Evolutionary conservation across 371 early-diverging fungal genomes (phyloP).

Genomic region (Conidiobolus incongruus): DNA sequence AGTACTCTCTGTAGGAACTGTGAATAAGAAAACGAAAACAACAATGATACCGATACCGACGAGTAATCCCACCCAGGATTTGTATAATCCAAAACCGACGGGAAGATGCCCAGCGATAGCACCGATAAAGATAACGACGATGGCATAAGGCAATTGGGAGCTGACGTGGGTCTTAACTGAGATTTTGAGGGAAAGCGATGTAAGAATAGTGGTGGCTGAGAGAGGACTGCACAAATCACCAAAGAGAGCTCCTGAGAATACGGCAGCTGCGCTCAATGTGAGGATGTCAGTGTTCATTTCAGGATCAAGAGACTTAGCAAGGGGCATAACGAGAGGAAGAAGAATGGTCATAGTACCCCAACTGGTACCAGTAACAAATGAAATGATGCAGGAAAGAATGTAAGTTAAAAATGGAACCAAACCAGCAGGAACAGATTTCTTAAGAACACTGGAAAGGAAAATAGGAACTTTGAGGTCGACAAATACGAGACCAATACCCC

Average conservation of each 20-base stretch:
- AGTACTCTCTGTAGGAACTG: constrained; percentile 1
- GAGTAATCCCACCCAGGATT: constrained; percentile 1
- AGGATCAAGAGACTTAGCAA: background rate
- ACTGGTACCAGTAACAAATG: constrained; percentile 4
- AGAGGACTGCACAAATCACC: constrained; percentile 4
- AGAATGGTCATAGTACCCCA: constrained; percentile 7
- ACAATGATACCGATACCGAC: background rate
- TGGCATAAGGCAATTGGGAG: constrained; percentile 3
- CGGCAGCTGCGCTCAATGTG: background rate
- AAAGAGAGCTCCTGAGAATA: constrained; percentile 4
- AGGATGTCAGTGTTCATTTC: background rate
- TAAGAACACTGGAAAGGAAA: background rate
- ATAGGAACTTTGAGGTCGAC: background rate
- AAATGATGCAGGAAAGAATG: background rate
- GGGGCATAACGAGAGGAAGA: constrained; percentile 4
- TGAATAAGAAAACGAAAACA: background rate
- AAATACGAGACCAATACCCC: constrained; percentile 4
- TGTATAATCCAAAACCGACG: constrained; percentile 3
- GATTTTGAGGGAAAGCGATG: background rate
- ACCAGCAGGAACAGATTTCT: background rate
- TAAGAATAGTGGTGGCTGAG: constrained; percentile 4
- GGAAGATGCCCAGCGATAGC: constrained; percentile 4
- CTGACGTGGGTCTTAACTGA: constrained; percentile 4
- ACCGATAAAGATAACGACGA: background rate
- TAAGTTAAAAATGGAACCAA: constrained; percentile 1